Conservation (phyloP, 2,329 filamentous ascomycete genomes). For the Sporothrix pseudoabietina region DNA sequence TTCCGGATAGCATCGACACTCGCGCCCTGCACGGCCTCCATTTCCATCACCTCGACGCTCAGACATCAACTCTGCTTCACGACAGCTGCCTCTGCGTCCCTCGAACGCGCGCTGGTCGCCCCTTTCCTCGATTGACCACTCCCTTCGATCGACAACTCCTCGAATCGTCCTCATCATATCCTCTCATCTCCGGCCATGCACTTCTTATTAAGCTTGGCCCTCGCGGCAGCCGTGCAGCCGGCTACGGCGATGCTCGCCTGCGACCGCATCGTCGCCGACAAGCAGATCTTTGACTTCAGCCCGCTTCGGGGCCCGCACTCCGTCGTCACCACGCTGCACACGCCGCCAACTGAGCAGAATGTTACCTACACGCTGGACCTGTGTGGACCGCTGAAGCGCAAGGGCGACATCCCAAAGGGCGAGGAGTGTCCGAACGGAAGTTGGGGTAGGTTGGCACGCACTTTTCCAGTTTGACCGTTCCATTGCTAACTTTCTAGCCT, state of each 20-base stretch:
- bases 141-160: neutral
- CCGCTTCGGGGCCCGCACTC: conserved; percentile 68
- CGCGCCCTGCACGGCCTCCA: neutral
- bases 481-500: conserved; percentile 56
- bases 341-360: conserved; percentile 62
- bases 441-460: conserved; percentile 54
- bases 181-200: conserved; percentile 10
- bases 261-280: conserved; percentile 61
- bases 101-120: conserved; percentile 3
- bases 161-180: neutral
- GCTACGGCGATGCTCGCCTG: conserved; percentile 60
- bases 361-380: conserved; percentile 82
- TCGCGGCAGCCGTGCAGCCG: conserved; percentile 31
- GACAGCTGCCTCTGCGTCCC: neutral
- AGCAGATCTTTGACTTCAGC: conserved; percentile 64
- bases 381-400: conserved; percentile 67
- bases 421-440: conserved; percentile 70
- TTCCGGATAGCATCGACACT: neutral
- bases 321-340: conserved; percentile 61
- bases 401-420: conserved; percentile 55
- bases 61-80: neutral
- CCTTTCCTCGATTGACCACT: neutral
- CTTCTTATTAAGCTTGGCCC: conserved; percentile 26
- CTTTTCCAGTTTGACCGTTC: neutral
- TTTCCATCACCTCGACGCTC: neutral